Conservation (phyloP, 768 basidiomycete genomes). For the Kwoniella sp. region DNA sequence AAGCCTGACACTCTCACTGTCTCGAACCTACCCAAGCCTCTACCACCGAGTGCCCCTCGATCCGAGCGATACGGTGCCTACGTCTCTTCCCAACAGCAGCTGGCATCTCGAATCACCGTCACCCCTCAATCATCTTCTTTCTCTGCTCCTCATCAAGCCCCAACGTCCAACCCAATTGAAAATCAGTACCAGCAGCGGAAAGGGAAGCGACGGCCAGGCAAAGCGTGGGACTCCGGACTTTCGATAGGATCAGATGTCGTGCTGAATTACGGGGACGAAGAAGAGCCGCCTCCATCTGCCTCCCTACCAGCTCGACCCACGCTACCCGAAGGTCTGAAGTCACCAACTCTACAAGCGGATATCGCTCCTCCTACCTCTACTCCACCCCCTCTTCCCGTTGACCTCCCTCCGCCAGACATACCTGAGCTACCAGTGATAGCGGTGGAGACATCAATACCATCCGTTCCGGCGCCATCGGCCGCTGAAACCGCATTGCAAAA, state of each 20-base stretch:
- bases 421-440: neutral
- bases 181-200: neutral
- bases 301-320: neutral
- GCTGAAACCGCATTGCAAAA: conserved; percentile 21
- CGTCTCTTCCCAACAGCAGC: neutral
- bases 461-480: neutral
- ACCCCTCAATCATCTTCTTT: neutral
- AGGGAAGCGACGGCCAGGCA: neutral
- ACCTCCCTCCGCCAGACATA: neutral
- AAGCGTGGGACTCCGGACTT: neutral
- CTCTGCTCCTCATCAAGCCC: neutral
- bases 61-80: neutral
- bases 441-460: neutral
- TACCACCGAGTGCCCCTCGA: neutral
- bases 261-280: conserved; percentile 17
- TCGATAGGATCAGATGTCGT: conserved; percentile 7
- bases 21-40: neutral
- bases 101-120: neutral
- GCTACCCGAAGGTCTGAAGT: neutral
- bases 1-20: conserved; percentile 15
- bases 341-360: neutral
- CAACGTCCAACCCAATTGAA: neutral
- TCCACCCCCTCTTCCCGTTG: neutral
- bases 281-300: neutral
- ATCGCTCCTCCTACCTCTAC: conserved; percentile 7